These are phyloP conservation scores for Ganoderma lingzhi DNA, from an alignment of 1,284 basidiomycete genomes.

Conservation along the genomic window DNA sequence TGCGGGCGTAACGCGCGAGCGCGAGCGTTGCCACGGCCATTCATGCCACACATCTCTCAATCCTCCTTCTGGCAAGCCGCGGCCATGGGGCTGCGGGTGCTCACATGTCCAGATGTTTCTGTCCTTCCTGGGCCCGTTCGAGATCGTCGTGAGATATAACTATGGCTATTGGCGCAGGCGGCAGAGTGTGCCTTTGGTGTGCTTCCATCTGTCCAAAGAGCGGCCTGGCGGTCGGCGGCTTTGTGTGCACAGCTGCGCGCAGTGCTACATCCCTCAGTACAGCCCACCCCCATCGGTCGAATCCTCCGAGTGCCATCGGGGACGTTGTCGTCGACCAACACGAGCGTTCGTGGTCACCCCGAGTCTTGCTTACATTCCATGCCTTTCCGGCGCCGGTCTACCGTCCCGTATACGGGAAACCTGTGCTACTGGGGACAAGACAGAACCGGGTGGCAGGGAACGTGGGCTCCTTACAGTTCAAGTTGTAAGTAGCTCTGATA, in stretches of 20 bases:
- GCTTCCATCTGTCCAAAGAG: neutral
- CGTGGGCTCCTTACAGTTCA: conserved; percentile 27
- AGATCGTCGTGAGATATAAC: conserved; percentile 2
- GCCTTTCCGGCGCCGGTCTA: conserved; percentile 31
- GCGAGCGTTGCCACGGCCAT: neutral
- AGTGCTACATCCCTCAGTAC: neutral
- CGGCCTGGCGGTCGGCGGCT: neutral
- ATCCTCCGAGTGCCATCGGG: conserved; percentile 5
- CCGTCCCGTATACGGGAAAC: conserved; percentile 25
- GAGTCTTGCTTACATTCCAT: conserved; percentile 14
- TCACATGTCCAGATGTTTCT: conserved; percentile 6
- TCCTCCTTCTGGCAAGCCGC: neutral
- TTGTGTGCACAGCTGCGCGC: conserved; percentile 15
- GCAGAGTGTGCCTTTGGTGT: neutral
- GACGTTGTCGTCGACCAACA: conserved; percentile 20
- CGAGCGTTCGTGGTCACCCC: conserved; percentile 19
- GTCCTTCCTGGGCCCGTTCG: neutral
- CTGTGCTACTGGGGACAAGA: conserved; percentile 24
- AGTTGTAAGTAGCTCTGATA: conserved; percentile 26
- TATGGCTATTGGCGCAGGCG: neutral
- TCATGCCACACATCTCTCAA: neutral
- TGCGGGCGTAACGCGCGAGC: neutral
- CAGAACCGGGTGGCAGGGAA: conserved; percentile 18
- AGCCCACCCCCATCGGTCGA: neutral
- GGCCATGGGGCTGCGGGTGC: neutral